Conservation (phyloP, 2,329 filamentous ascomycete species). For the Leptographium wingfieldii region DNA sequence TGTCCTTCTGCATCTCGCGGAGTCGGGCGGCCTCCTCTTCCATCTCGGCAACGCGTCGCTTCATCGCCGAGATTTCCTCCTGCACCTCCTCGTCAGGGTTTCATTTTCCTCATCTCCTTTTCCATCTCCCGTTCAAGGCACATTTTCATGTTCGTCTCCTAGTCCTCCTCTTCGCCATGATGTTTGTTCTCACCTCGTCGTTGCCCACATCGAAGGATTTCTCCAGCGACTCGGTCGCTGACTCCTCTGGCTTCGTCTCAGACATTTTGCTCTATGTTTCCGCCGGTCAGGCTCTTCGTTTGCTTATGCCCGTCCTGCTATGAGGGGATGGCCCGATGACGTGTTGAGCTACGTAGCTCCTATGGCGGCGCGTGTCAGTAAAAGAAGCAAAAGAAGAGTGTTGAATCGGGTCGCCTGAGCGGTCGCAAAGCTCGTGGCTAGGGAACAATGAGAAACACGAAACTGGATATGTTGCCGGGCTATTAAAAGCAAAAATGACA, state of each 20-base stretch:
- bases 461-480: not conserved
- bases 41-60: constrained; percentile 77
- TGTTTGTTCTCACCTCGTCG: constrained; percentile 29
- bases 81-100: constrained; percentile 18
- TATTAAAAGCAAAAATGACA: not conserved
- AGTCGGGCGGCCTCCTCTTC: constrained; percentile 79
- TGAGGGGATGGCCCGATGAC: not conserved
- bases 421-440: not conserved
- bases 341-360: not conserved
- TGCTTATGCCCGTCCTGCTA: not conserved
- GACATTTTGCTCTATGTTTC: constrained; percentile 12
- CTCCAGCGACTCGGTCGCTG: constrained; percentile 18
- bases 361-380: not conserved
- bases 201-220: constrained; percentile 29
- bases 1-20: constrained; percentile 71
- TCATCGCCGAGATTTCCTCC: constrained; percentile 82
- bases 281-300: not conserved
- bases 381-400: not conserved
- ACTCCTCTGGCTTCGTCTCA: constrained; percentile 18
- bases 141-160: not conserved
- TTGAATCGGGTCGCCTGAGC: not conserved
- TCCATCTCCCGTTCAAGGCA: not conserved
- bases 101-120: constrained; percentile 3
- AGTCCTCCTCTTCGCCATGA: constrained; percentile 8
- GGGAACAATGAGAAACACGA: not conserved